Conservation (phyloP, 2,329 filamentous ascomycete species). For the Aureobasidium zeae region DNA sequence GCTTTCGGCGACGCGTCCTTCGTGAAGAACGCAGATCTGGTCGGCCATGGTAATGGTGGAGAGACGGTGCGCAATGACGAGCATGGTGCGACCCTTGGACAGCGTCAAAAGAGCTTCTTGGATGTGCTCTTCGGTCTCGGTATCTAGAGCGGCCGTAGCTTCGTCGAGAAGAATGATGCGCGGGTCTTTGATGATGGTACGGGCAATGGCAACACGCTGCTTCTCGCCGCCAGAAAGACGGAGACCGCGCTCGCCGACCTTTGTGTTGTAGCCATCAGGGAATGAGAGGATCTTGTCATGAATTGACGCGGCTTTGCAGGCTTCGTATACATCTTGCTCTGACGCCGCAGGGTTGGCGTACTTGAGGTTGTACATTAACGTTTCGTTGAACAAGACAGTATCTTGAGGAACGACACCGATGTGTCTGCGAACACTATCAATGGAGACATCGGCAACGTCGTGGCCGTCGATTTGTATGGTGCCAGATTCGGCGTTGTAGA, state of each 20-base stretch:
- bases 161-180: slow-evolving; percentile 89
- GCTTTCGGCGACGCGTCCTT: slow-evolving; percentile 43
- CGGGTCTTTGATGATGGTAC: slow-evolving; percentile 85
- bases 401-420: slow-evolving; percentile 97
- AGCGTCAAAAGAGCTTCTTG: slow-evolving; percentile 76
- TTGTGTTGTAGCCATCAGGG: slow-evolving; percentile 79
- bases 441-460: slow-evolving; percentile 77
- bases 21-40: slow-evolving; percentile 47
- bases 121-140: slow-evolving; percentile 87
- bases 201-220: slow-evolving; percentile 85
- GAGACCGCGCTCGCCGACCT: slow-evolving; percentile 82
- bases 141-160: slow-evolving; percentile 83
- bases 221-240: slow-evolving; percentile 86
- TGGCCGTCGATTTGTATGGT: slow-evolving; percentile 75
- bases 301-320: slow-evolving; percentile 79
- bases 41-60: slow-evolving; percentile 48
- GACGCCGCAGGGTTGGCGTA: slow-evolving; percentile 77
- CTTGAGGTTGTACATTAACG: slow-evolving; percentile 86
- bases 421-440: slow-evolving; percentile 81
- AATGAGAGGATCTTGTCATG: slow-evolving; percentile 87
- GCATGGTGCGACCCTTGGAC: slow-evolving; percentile 76
- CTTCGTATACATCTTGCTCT: slow-evolving; percentile 71
- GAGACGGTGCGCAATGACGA: slow-evolving; percentile 77
- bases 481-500: slow-evolving; percentile 78
- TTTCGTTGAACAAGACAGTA: slow-evolving; percentile 89